Conservation (phyloP, 768 basidiomycete genomes). For the Boletellus ananiceps region DNA sequence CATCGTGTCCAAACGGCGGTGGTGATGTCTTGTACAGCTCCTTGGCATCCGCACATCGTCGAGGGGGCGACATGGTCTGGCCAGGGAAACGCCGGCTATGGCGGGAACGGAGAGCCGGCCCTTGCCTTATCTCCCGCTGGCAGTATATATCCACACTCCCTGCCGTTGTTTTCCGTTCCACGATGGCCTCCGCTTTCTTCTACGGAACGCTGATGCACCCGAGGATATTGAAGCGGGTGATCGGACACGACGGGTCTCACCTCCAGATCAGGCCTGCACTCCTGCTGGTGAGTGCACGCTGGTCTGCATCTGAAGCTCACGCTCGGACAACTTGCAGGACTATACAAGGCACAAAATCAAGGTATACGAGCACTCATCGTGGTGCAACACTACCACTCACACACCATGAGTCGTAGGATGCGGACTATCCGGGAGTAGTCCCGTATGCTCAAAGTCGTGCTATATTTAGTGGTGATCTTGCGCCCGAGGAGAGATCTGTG, state of each 20-base stretch:
- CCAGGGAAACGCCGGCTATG: too few relatives aligned
- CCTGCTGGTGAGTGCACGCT: conserved; percentile 49
- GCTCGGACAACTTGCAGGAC: conserved; percentile 39
- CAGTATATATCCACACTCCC: neutral
- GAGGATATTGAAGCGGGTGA: conserved; percentile 70
- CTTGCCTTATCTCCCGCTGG: neutral
- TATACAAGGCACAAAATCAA: conserved; percentile 80
- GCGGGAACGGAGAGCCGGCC: too few relatives aligned
- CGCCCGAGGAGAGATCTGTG: conserved; percentile 60
- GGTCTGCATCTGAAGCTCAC: neutral
- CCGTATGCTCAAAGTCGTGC: conserved; percentile 46
- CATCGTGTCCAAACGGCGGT: conserved; percentile 52
- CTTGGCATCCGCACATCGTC: neutral
- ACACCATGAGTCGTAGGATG: conserved; percentile 35
- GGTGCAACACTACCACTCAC: conserved; percentile 1
- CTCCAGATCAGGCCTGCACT: conserved; percentile 71
- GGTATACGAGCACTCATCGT: conserved; percentile 30
- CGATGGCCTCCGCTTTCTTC: conserved; percentile 61
- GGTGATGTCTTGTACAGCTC: conserved; percentile 26
- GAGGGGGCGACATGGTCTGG: neutral
- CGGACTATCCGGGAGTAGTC: conserved; percentile 83
- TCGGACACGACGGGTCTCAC: conserved; percentile 59
- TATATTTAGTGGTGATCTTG: conserved; percentile 49
- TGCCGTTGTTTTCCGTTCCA: neutral
- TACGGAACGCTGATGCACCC: conserved; percentile 93